Evolutionary conservation across 495 filamentous ascomycete species (phyloP), one percentile per base, ranked within the genome.

Genomic region (Lentithecium fluviatile): DNA sequence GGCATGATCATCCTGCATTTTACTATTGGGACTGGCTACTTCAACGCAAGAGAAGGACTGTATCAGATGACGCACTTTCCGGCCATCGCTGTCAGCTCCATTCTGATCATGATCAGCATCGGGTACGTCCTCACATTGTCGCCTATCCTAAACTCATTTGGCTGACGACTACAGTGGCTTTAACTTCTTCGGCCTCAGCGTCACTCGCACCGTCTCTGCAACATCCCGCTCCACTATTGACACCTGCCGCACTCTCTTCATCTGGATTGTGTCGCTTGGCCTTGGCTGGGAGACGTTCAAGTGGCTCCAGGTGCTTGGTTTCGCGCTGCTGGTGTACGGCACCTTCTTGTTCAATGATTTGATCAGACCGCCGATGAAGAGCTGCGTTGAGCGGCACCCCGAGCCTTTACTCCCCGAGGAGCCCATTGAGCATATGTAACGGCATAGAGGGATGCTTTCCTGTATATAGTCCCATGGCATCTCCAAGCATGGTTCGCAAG

Each of bases 251-350:
- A 98, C 94, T 0, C 81, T 98, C 2, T 97, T 97, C 80, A 97
- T 98, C 77, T 98, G 94, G 94, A 80, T 98, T 25, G 89, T 96
- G 17, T 95, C 89, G 2, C 81, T 98, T 10, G 91, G 88, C 6
- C 82, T 98, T 0, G 91, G 94, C 52, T 98, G 94, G 94, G 94
- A 98, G 75, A 85, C 82, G 10, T 98, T 98, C 83, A 98, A 97
- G 76, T 96, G 91, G 88, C 81, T 98, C 10, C 94, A 98, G 74
- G 90, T 98, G 2, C 72, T 82, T 1, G 94, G 94, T 1, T 98
- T 98, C 69, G 86, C 69, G 0, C 73, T 97, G 54, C 83, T 98
- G 21, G 94, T 98, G 26, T 98, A 96, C 68, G 95, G 94, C 65
- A 98, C 94, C 0, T 97, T 96, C 74, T 69, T 98, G 54, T 98